Evolutionary conservation across 2,329 filamentous ascomycete species (phyloP).

Genomic region (Ceratocystis eucalypticola): DNA sequence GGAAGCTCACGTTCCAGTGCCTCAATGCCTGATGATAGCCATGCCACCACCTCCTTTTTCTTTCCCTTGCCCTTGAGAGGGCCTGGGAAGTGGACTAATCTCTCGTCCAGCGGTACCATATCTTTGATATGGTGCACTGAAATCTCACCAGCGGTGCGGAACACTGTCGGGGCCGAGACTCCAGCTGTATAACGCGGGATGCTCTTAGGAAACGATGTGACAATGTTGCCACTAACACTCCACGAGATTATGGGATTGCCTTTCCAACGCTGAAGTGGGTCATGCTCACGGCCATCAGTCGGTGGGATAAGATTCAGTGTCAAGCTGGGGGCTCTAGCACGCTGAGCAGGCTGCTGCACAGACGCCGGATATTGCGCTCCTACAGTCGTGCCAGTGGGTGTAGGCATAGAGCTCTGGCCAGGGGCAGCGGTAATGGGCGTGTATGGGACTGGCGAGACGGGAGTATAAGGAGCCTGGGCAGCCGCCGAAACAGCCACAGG

Average conservation of each 20-base stretch:
- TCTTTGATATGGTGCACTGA: constrained; percentile 65
- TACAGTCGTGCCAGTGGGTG: constrained; percentile 12
- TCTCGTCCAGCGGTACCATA: constrained; percentile 55
- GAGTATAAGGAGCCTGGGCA: not conserved
- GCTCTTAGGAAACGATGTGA: constrained; percentile 79
- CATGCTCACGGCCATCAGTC: constrained; percentile 53
- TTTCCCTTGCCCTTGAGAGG: constrained; percentile 80
- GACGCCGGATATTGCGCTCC: constrained; percentile 15
- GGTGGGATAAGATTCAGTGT: constrained; percentile 46
- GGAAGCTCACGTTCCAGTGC: constrained; percentile 49
- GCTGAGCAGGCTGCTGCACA: constrained; percentile 25
- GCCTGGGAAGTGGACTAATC: constrained; percentile 71
- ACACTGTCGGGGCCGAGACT: constrained; percentile 59
- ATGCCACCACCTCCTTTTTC: constrained; percentile 81
- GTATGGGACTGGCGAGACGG: not conserved
- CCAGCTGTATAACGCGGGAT: constrained; percentile 74
- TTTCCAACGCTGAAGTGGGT: constrained; percentile 80
- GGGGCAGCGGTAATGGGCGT: constrained; percentile 21
- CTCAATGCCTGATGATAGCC: constrained; percentile 68
- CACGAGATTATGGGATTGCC: constrained; percentile 77
- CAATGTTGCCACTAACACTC: constrained; percentile 70
- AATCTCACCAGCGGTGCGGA: constrained; percentile 70
- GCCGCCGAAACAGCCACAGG: not conserved
- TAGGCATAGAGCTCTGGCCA: constrained; percentile 6
- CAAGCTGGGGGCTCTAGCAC: constrained; percentile 40